Base-by-base conservation (phyloP, 2,329 filamentous ascomycete species). In the Colletotrichum trifolii region DNA sequence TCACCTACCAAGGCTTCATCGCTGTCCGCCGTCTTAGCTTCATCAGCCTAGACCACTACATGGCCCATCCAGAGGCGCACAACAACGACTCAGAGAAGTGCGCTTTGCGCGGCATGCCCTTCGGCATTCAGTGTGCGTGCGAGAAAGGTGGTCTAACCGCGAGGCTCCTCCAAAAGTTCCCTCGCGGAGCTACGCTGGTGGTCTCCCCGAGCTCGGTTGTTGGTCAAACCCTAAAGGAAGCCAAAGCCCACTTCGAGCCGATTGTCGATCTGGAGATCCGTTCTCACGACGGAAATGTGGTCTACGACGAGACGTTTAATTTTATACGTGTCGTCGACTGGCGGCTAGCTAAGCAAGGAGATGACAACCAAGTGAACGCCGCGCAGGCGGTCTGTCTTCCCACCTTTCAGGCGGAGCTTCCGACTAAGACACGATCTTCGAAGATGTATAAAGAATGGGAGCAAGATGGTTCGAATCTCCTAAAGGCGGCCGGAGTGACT, bases 81-180 rank as follows among this genome's bases (percentile, higher is more conserved):
- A 17, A 50, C 34, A 38, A 50, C 48, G 48, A 33, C 34, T 50
- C 33, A 15, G 48, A n/a, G 35, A 25, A 49, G 10, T 34, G 10
- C 10, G 10, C 46, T 34, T 34, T 49, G 25, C 25, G 17, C 17
- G 17, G 17, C 17, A 17, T 17, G 17, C 17, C 17, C 17, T 17
- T 17, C 17, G 17, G 25, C n/a, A 49, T 49, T 34, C 25, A 49
- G 46, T 49, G 25, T 49, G 25, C 25, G 25, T 49, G 25, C 10
- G 25, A 49, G 46, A 49, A 34, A 33, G 46, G 9, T 10, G 25
- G 17, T 34, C 25, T 49, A 11, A 36, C 46, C 8, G 25, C 46
- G 15, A 50, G 11, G 13, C 17, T 50, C 48, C 48, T 50, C 48
- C 10, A 50, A 12, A 50, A 50, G 48, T 50, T 50, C 48, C 48